phyloP scores from a whole-genome alignment of 306 rosid genomes.

The Ammopiptanthus mongolicus region DNA sequence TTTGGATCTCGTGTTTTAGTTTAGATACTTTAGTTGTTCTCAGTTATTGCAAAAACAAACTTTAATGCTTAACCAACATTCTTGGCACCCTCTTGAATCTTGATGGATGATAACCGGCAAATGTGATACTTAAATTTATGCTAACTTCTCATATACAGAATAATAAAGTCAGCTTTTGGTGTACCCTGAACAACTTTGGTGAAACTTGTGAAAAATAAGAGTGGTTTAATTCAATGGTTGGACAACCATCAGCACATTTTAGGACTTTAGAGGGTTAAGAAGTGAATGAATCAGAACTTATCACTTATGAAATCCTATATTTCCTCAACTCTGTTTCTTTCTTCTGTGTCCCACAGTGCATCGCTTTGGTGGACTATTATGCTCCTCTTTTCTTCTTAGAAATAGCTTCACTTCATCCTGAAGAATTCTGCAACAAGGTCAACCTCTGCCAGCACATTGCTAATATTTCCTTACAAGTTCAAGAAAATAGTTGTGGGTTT shows the following conservation, averaged over 20 bases:
- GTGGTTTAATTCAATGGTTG: background rate
- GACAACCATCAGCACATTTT: background rate
- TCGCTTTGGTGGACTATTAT: constrained; percentile 70
- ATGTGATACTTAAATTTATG: background rate
- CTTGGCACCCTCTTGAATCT: background rate
- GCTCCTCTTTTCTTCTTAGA: constrained; percentile 75
- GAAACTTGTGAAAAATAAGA: background rate
- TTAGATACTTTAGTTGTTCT: background rate
- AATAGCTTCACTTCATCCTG: constrained; percentile 49
- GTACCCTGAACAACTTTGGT: background rate
- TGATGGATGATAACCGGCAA: background rate
- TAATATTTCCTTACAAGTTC: constrained; percentile 39
- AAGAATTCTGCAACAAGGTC: constrained; percentile 60
- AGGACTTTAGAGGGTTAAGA: background rate
- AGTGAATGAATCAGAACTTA: background rate
- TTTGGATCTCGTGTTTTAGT: constrained; percentile 2
- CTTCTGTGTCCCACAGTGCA: constrained; percentile 47
- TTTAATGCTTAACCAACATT: background rate
- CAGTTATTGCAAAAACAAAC: background rate
- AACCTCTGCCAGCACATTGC: constrained; percentile 57
- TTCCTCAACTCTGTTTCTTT: constrained; percentile 5
- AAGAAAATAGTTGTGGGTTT: constrained; percentile 59
- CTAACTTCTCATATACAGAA: background rate
- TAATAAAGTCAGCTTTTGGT: background rate
- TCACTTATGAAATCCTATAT: background rate